Conservation (phyloP, 192 early-diverging fungal genomes). For the Gaertneriomyces sp. region DNA sequence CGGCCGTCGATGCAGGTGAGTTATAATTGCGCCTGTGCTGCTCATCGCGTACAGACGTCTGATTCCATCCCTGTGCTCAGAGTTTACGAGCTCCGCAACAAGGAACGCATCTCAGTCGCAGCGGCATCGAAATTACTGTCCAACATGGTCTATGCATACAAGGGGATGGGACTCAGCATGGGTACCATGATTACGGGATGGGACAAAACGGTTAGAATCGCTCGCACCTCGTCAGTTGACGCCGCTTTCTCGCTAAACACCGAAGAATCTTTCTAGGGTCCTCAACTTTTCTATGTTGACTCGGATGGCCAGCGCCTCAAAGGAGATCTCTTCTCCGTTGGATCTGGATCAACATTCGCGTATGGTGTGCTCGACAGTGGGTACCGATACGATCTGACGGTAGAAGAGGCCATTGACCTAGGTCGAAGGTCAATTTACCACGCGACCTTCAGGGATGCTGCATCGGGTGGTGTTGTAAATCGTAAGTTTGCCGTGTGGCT, state of each 20-base stretch:
- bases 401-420: slow-evolving; percentile 85
- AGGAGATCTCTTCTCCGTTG: slow-evolving; percentile 91
- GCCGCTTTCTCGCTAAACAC: background rate
- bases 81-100: slow-evolving; percentile 94
- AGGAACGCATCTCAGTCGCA: slow-evolving; percentile 96
- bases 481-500: slow-evolving; percentile 17
- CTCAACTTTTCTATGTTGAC: slow-evolving; percentile 94
- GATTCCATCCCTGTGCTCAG: slow-evolving; percentile 30
- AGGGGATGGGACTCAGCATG: slow-evolving; percentile 99
- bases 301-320: slow-evolving; percentile 86
- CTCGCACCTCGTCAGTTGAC: background rate
- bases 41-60: background rate
- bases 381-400: slow-evolving; percentile 76
- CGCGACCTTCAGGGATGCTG: slow-evolving; percentile 73
- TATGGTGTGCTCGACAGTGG: slow-evolving; percentile 95
- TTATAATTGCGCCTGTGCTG: background rate
- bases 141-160: slow-evolving; percentile 98
- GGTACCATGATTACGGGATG: slow-evolving; percentile 99
- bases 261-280: slow-evolving; percentile 55
- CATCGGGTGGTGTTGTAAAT: slow-evolving; percentile 33
- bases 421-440: slow-evolving; percentile 91
- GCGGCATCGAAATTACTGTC: slow-evolving; percentile 94
- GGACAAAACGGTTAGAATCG: slow-evolving; percentile 74
- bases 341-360: slow-evolving; percentile 97
- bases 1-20: slow-evolving; percentile 76